Evolutionary conservation across 768 basidiomycete genomes (phyloP).

Genomic region (Psilocybe subaeruginosa): DNA sequence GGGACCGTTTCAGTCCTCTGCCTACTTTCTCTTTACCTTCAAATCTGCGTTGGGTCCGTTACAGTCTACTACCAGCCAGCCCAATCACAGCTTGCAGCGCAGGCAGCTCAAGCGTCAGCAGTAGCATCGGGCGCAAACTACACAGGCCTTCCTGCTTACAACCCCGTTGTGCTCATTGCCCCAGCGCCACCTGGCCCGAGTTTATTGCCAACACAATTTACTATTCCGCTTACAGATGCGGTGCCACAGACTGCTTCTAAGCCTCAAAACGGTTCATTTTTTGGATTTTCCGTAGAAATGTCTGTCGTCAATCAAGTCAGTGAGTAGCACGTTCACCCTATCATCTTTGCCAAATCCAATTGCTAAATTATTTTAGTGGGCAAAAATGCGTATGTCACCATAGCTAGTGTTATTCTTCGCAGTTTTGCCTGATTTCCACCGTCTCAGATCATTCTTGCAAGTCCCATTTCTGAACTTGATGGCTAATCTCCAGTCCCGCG

Average conservation of each 20-base stretch:
- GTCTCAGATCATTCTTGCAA: conserved; percentile 44
- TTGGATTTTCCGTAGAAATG: conserved; percentile 22
- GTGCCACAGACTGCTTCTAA: conserved; percentile 38
- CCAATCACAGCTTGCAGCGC: neutral
- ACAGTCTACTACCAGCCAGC: conserved; percentile 6
- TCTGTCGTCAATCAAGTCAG: conserved; percentile 47
- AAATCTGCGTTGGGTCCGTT: neutral
- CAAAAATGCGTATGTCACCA: conserved; percentile 41
- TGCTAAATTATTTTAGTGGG: conserved; percentile 33
- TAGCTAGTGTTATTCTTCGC: conserved; percentile 10
- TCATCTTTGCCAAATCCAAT: no score
- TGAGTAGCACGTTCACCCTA: conserved; percentile 30
- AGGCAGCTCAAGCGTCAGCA: neutral
- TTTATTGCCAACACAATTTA: conserved; percentile 44
- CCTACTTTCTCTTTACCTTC: neutral
- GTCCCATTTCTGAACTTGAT: conserved; percentile 79
- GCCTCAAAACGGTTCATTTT: conserved; percentile 34
- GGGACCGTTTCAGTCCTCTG: neutral
- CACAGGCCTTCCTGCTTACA: conserved; percentile 57
- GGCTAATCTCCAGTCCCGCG: conserved; percentile 65
- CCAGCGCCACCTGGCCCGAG: conserved; percentile 54
- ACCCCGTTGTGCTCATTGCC: conserved; percentile 50
- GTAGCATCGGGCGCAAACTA: conserved; percentile 33
- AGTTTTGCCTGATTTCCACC: no score
- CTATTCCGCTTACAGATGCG: conserved; percentile 43